A percentile compares a stretch with the other conserved stretches of the same genome.
Conservation (phyloP, 768 basidiomycete species). For the Lanmaoa rubissima region DNA sequence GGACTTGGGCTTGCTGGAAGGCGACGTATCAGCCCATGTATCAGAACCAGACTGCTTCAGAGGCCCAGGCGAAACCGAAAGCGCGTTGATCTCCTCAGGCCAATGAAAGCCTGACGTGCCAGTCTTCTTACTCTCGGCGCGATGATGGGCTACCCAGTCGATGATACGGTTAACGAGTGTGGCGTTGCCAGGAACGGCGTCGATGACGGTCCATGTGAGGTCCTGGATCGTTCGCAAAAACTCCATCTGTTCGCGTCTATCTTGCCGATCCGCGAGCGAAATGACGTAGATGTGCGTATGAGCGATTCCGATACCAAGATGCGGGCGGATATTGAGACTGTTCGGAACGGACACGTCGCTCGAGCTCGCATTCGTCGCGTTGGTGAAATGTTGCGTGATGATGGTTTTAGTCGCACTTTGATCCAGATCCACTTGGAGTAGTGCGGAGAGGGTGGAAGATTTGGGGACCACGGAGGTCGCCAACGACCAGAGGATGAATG, state of each 20-base stretch:
- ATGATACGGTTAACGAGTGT: constrained; percentile 41
- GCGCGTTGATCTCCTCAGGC: constrained; percentile 37
- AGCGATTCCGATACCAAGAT: constrained; percentile 36
- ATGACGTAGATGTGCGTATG: constrained; percentile 50
- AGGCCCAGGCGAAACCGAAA: constrained; percentile 12
- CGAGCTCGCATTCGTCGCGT: background rate
- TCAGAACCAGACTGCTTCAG: constrained; percentile 22
- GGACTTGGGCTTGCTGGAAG: background rate
- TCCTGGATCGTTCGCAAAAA: constrained; percentile 43
- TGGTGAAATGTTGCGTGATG: background rate
- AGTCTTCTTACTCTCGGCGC: background rate
- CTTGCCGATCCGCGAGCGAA: constrained; percentile 54
- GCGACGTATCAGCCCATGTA: constrained; percentile 11
- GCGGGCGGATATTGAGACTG: background rate
- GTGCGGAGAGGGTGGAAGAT: constrained; percentile 8
- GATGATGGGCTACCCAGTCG: constrained; percentile 36
- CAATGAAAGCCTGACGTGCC: constrained; percentile 32
- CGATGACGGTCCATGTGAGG: constrained; percentile 52
- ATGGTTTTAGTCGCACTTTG: background rate
- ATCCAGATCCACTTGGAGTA: constrained; percentile 18
- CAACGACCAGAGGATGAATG: constrained; percentile 23
- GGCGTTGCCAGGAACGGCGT: constrained; percentile 45
- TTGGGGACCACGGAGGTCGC: constrained; percentile 6
- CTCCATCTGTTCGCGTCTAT: constrained; percentile 61
- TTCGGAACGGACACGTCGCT: background rate